Evolutionary conservation across 2,329 filamentous ascomycete species (phyloP), one percentile per base, ranked within the genome.

Genomic region (Leptographium radiaticola): DNA sequence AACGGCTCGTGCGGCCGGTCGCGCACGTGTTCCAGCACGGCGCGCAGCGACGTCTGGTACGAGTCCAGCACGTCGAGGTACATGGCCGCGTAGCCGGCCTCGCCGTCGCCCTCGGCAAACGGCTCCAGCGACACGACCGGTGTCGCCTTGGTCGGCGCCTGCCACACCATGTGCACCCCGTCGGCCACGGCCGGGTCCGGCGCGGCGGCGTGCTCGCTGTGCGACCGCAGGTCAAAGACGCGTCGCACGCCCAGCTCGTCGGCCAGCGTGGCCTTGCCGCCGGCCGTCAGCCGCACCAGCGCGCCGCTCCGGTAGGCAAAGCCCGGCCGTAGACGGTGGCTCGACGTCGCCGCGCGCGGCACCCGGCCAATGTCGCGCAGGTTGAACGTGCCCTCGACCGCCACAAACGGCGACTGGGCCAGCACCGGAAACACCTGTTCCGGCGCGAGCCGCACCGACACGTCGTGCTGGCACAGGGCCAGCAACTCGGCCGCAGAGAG

Each of bases 161-260:
- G 61, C 72, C 73, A 80, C 1, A 73, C 66, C 18, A 55, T 6
- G 52, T 68, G 72, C 55, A 74, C 68, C n/a, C 75, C 65, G 2
- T 72, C 71, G 0, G 63, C 59, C n/a, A 76, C 58, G 1, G 57
- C 61, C 5, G 75, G 75, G 56, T 75, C 74, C 0, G 74, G 73
- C n/a, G 61, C 62, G 2, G 53, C 46, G 12, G 57, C 61, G 51
- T 72, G 71, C 65, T 80, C 76, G 36, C 59, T 57, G 10, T 65
- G 63, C 44, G 70, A 72, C 44, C 77, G 71, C 54, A 80, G 64
- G 62, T 80, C 77, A 60, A 78, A 79, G 51, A 80, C 60, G 54
- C 68, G 69, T 55, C 64, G 67, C 47, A 78, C 63, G 48, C 65
- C 63, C 7, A 73, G 64, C 52, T 67, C 63, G 18, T 59, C 60